Percentiles rank a stretch among this genome's conserved stretches.
These are phyloP conservation scores for Solanum tarijense DNA, from an alignment of 257 asterid genomes.

Conservation along the genomic window DNA sequence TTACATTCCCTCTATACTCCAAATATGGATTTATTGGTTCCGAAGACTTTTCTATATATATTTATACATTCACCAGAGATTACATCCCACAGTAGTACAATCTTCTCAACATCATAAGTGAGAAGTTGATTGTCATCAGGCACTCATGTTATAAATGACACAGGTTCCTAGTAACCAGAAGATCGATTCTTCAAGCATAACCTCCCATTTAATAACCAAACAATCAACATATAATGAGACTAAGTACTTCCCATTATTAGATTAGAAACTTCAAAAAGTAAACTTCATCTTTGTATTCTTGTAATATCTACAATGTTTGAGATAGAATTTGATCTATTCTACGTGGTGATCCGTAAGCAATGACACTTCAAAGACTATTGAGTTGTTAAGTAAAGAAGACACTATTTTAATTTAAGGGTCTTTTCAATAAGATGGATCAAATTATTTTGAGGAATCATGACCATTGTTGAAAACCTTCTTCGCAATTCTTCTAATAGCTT, in stretches of 20 bases:
- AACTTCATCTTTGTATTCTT: slow-evolving; percentile 55
- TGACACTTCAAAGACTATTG: background rate
- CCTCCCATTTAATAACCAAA: too few relatives aligned
- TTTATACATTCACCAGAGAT: background rate
- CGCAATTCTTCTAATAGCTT: background rate
- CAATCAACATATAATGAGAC: too few relatives aligned
- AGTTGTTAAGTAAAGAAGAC: too few relatives aligned
- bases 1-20: background rate
- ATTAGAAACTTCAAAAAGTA: background rate
- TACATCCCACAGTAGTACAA: too few relatives aligned
- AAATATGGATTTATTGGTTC: too few relatives aligned
- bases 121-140: too few relatives aligned
- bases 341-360: slow-evolving; percentile 5
- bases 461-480: background rate
- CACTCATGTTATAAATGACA: too few relatives aligned
- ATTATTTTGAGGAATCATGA: background rate
- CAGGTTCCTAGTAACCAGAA: too few relatives aligned
- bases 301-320: slow-evolving; percentile 51
- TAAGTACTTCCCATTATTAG: too few relatives aligned
- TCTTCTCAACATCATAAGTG: too few relatives aligned
- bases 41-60: too few relatives aligned
- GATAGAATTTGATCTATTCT: slow-evolving; percentile 62
- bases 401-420: background rate
- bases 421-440: background rate
- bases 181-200: too few relatives aligned